Evolutionary conservation across 2,329 filamentous ascomycete species (phyloP).

Genomic region (Diplodia corticola): DNA sequence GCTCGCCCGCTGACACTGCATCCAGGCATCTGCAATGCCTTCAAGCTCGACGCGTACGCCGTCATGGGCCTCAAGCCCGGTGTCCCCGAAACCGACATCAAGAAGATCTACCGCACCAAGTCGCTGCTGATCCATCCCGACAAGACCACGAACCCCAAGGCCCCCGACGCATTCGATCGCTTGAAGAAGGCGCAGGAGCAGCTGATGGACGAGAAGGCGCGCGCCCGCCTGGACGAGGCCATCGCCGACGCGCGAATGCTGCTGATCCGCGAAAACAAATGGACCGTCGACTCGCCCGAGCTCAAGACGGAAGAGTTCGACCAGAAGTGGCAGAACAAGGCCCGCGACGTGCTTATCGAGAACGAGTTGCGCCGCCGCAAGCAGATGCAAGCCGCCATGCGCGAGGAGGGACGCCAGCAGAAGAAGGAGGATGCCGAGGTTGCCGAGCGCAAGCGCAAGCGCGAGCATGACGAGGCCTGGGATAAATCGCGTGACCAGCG

Average conservation of each 20-base stretch:
- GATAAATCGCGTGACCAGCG: constrained; percentile 87
- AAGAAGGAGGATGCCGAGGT: constrained; percentile 81
- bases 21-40: constrained; percentile 74
- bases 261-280: constrained; percentile 90
- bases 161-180: constrained; percentile 94
- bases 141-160: constrained; percentile 87
- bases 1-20: not conserved
- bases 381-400: constrained; percentile 91
- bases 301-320: constrained; percentile 81
- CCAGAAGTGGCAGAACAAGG: constrained; percentile 85
- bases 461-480: constrained; percentile 94
- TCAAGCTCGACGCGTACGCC: constrained; percentile 82
- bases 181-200: constrained; percentile 92
- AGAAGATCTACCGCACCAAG: constrained; percentile 89
- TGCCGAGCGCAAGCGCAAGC: constrained; percentile 61
- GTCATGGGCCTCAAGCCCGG: constrained; percentile 95
- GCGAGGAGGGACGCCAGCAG: constrained; percentile 91
- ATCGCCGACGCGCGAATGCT: constrained; percentile 96
- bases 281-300: constrained; percentile 85
- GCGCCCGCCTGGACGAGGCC: constrained; percentile 82
- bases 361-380: constrained; percentile 82
- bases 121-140: constrained; percentile 99
- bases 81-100: constrained; percentile 94
- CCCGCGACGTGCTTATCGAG: constrained; percentile 85
- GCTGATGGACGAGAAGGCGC: constrained; percentile 91